Conservation (phyloP, 306 rosid species). For the Biancaea sappan region DNA sequence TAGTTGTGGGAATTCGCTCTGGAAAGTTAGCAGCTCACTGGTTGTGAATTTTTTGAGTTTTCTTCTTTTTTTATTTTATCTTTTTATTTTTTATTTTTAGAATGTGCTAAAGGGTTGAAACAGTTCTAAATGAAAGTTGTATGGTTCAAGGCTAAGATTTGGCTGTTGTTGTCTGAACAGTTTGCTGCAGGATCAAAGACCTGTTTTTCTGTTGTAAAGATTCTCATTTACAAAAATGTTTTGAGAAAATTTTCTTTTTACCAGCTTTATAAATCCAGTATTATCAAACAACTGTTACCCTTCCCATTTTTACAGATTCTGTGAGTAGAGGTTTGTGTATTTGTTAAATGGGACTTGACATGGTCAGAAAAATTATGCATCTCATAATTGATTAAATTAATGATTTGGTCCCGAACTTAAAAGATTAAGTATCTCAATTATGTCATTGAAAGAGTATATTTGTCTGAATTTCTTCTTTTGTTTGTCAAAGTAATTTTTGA, state of each 20-base stretch:
- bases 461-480: no score
- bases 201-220: not conserved
- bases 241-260: not conserved
- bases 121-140: no score
- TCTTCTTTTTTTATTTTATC: no score
- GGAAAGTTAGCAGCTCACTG: not conserved
- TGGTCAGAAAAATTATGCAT: not conserved
- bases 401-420: no score
- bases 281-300: not conserved
- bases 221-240: not conserved
- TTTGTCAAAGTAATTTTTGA: no score
- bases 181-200: not conserved
- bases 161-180: not conserved
- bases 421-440: no score
- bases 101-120: no score
- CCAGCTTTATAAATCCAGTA: not conserved
- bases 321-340: not conserved
- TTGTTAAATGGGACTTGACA: not conserved
- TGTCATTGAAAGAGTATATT: no score
- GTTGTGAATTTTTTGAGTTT: no score
- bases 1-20: not conserved
- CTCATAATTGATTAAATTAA: no score
- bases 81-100: no score
- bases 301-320: not conserved
- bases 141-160: not conserved